phyloP scores from a whole-genome alignment of 1,284 basidiomycete genomes.

The Fomitopsis schrenkii region DNA sequence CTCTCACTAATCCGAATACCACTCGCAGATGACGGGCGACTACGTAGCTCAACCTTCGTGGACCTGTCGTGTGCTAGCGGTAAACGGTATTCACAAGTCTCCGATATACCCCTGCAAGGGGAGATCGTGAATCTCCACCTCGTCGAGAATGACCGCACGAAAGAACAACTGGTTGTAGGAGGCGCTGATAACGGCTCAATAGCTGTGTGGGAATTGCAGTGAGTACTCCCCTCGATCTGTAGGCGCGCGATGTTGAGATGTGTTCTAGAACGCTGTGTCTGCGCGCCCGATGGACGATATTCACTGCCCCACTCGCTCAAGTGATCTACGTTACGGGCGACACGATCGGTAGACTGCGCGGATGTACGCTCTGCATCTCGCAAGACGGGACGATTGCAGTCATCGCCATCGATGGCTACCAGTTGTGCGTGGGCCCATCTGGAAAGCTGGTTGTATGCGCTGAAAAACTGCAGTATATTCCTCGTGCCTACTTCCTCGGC shows the following conservation, averaged over 20 bases:
- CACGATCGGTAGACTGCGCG: conserved; percentile 56
- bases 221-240: conserved; percentile 15
- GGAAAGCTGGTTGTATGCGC: background rate
- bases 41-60: conserved; percentile 40
- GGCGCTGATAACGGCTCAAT: conserved; percentile 75
- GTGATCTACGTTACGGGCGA: conserved; percentile 59
- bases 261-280: conserved; percentile 52
- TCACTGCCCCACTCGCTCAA: conserved; percentile 56
- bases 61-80: conserved; percentile 23
- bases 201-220: conserved; percentile 67
- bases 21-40: conserved; percentile 52
- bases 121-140: conserved; percentile 48
- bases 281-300: conserved; percentile 66
- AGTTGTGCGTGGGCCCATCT: conserved; percentile 52
- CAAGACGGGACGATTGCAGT: conserved; percentile 81
- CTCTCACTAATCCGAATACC: background rate
- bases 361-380: conserved; percentile 72
- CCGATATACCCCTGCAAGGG: conserved; percentile 44
- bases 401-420: conserved; percentile 71
- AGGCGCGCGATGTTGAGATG: background rate
- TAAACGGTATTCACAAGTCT: conserved; percentile 30
- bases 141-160: conserved; percentile 50
- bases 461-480: conserved; percentile 48
- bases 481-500: conserved; percentile 59
- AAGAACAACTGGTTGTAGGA: conserved; percentile 58